Evolutionary conservation across 2,329 filamentous ascomycete species (phyloP), one percentile per base, ranked within the genome.

Genomic region (Zasmidium citrigriseum): DNA sequence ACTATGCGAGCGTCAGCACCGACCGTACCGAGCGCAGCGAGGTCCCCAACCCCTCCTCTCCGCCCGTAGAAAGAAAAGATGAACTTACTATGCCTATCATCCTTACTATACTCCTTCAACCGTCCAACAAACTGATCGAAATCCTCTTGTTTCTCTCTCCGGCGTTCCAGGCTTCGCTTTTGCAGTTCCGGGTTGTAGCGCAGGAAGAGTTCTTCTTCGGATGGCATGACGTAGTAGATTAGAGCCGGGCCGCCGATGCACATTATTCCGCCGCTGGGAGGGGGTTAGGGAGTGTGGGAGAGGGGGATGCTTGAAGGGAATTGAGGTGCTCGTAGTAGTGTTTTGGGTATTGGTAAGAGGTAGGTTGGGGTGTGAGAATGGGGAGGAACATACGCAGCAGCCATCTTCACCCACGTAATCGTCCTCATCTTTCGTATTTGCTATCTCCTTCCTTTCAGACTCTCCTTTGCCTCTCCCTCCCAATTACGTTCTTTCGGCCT

Each of bases 141-240:
- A 59, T 97, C 92, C 75, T 93, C 83, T 71, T 95, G 86, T 60
- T 85, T 84, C 73, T 89, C 86, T 58, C 88, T 82, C 18, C 91
- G 85, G 58, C 87, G 85, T 75, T 93, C 92, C n/a, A 96, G 79
- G 62, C 90, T 92, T 70, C 89, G 86, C 75, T 90, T 90, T 72
- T 95, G 90, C n/a, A 99, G 83, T 29, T 98, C 95, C 0, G 93
- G 93, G 75, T 93, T 98, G 79, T 98, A 98, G 76, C 83, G 44
- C 74, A 84, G 82, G 81, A 96, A 92, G 45, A 99, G 83, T 78
- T 98, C 92, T 76, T 97, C 95, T 68, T 97, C 92, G 12, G 89
- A 89, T 1, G 95, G 95, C 47, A 84, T 84, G 48, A 96, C 78
- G 74, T 87, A 96, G 77, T 88, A 85, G 46, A 93, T 89, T 54